Evolutionary conservation across 306 rosid genomes (phyloP), one percentile per base, ranked within the genome.

Genomic region (Corylus americana): DNA sequence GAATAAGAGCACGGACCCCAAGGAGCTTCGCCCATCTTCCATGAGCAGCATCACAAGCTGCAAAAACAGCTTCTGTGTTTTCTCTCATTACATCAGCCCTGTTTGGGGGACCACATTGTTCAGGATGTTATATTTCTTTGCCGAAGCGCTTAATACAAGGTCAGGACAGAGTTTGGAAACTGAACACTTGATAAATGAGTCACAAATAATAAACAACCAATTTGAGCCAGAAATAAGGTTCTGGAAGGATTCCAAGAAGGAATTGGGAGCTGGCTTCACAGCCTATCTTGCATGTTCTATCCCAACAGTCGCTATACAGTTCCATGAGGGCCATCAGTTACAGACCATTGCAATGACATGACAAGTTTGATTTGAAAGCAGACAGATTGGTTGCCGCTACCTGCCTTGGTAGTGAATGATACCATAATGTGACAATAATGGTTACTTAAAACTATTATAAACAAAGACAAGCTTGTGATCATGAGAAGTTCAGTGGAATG

Each of bases 1-100:
- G 99, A 71, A 96, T 93, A 70, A 87, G 80, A 81, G 93, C 94
- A 81, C 99, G 98, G 75, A 96, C 99, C 70, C 99, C 99, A 70
- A 96, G 97, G 79, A 96, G 92, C 85, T 96, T 96, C 1, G 99
- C 99, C 99, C 99, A 96, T 89, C 99, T 90, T 85, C 99, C 99
- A 82, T 96, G 99, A 80, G 99, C 98, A 86, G 97, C 97, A 90
- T 96, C 99, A 80, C 98, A 96, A 66, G 99, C 99, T 76, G 99
- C 99, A 89, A 96, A 92, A 84, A 96, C 96, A 69, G 99, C 99
- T 96, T 93, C 99, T 86, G 99, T 92, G 87, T 96, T 96, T 90
- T 96, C 99, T 84, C 99, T 94, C 94, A 91, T 84, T 82, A 93
- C 98, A 84, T 96, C 99, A 82, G 98, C 94, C 87, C 99, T 96